Evolutionary conservation across 78 protist genomes (phyloP), one percentile per base, ranked within the genome.

Genomic region (Dictyostelium intermedium): DNA sequence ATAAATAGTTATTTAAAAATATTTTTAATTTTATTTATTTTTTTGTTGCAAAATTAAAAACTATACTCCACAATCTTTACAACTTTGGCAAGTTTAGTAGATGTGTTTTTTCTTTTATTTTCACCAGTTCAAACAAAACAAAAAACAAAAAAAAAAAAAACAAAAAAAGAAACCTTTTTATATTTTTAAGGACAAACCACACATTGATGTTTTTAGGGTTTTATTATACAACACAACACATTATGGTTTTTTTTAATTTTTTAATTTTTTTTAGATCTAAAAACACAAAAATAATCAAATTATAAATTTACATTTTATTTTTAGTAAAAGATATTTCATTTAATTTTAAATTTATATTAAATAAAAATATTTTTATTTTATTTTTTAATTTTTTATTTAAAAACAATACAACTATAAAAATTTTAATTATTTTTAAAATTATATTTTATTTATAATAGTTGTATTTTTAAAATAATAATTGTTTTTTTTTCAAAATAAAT

Each of bases 241-340:
- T 56, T 18, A 13, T 5, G 61, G 56, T 47, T 10, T 47, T 56
- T 56, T 56, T 56, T 56, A 20, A 2, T 5, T 20, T 56, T 56
- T 56, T 20, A 20, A 14, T 56, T 14, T 5, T 45, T 45, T 45
- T 14, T 20, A 56, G 66, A 39, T 41, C 27, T 37, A n/a, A 30
- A 77, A 35, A 45, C 83, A 23, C 63, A 34, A 77, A 45, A 77
- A 77, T 34, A 39, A 23, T 39, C 47, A 77, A 77, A 77, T 77
- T 77, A 43, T 41, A 77, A 77, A 45, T 50, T 45, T 23, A 45
- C 53, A 80, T n/a, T 39, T 77, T 39, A 23, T 39, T 41, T 41
- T 77, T 77, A 39, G 43, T 77, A 41, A 41, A 77, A 77, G 50
- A 41, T 77, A 39, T 39, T 73, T 35, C 74, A 27, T 66, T 66